These are phyloP conservation scores for Lagenaria siceraria DNA, from an alignment of 306 rosid species.

Conservation along the genomic window DNA sequence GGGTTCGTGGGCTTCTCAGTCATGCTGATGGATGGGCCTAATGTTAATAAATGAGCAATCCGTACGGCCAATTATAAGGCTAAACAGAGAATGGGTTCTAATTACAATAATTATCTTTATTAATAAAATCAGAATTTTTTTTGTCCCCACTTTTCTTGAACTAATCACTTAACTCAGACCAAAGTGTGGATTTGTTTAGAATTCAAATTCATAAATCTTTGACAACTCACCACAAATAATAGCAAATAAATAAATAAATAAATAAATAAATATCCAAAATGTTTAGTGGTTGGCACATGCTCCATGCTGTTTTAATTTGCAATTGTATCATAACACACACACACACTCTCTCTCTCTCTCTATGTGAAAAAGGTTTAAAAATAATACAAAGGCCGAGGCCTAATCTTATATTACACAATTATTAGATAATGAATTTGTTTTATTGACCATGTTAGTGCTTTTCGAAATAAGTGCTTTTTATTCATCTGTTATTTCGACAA, in stretches of 20 bases:
- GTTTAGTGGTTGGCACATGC: conserved; percentile 7
- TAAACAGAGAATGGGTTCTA: neutral
- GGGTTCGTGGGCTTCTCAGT: neutral
- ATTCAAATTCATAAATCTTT: conserved; percentile 4
- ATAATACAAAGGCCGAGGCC: neutral
- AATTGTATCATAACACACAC: neutral
- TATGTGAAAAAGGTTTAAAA: neutral
- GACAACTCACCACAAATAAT: neutral
- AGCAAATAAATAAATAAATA: neutral
- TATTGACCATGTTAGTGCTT: conserved; percentile 7
- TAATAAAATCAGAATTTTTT: too few relatives aligned
- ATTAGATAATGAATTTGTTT: conserved; percentile 3
- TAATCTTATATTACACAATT: neutral
- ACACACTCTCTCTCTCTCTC: neutral
- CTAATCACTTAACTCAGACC: neutral
- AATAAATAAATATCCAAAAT: neutral
- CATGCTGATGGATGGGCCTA: neutral
- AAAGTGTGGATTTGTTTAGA: neutral
- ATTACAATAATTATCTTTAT: neutral
- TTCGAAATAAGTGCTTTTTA: neutral
- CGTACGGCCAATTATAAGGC: neutral
- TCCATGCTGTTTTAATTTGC: neutral
- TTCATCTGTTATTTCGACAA: neutral
- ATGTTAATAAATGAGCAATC: neutral
- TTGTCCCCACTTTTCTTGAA: conserved; percentile 9